A percentile compares a stretch with the other conserved stretches of the same genome.
phyloP scores from a whole-genome alignment of 2,329 filamentous ascomycete species.

The Aspergillus fumigatus region DNA sequence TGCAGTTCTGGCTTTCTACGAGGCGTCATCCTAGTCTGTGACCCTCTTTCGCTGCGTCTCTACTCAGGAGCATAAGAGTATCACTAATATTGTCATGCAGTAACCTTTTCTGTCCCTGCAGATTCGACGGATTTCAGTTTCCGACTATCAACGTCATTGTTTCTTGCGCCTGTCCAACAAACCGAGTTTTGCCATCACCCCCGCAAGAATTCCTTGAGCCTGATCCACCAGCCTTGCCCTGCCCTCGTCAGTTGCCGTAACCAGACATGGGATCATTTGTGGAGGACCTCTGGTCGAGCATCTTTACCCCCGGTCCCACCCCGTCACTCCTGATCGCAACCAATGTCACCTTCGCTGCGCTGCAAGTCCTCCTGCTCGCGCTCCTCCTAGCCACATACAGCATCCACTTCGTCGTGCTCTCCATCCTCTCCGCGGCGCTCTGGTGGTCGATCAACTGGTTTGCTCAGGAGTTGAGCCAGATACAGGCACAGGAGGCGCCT shows the following conservation, averaged over 20 bases:
- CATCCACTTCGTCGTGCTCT: constrained; percentile 83
- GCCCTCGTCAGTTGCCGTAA: not conserved
- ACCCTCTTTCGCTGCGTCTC: not conserved
- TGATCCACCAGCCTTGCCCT: not conserved
- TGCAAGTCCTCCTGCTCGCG: constrained; percentile 71
- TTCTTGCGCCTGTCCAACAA: not conserved
- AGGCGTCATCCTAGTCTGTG: not conserved
- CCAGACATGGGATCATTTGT: constrained; percentile 51
- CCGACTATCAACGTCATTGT: constrained; percentile 10
- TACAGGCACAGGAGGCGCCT: constrained; percentile 46
- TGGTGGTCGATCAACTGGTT: constrained; percentile 99
- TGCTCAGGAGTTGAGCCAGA: constrained; percentile 58
- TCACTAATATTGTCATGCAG: not conserved
- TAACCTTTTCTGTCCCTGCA: not conserved
- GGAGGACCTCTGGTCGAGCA: constrained; percentile 78
- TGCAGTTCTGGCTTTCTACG: not conserved
- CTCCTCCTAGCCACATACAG: constrained; percentile 80
- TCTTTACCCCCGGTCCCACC: constrained; percentile 90
- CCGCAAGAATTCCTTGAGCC: not conserved
- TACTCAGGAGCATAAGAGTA: not conserved
- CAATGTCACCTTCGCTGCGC: constrained; percentile 79
- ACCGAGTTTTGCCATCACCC: constrained; percentile 1
- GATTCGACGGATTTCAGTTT: constrained; percentile 11
- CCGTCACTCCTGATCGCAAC: constrained; percentile 84
- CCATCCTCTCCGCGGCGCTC: constrained; percentile 69